phyloP scores from a whole-genome alignment of 441 rosid genomes.

The Eutrema salsugineum region DNA sequence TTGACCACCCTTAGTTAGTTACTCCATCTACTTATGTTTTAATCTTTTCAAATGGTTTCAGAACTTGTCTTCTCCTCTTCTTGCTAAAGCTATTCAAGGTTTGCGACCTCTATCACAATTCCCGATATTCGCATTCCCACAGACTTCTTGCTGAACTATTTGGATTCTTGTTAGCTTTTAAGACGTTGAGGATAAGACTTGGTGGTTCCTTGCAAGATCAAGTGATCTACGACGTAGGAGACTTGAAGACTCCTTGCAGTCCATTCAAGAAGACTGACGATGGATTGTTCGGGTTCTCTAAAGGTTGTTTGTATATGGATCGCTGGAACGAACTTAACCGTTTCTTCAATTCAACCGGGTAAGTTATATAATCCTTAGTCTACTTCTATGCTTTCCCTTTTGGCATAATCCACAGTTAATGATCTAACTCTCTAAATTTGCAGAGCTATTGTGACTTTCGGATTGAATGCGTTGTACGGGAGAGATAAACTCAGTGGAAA shows the following conservation, averaged over 20 bases:
- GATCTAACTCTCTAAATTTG: neutral
- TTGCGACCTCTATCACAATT: conserved; percentile 9
- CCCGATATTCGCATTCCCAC: neutral
- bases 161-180: conserved; percentile 51
- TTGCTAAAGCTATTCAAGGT: conserved; percentile 82
- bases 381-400: neutral
- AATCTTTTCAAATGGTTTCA: conserved; percentile 29
- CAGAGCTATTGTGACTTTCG: conserved; percentile 72
- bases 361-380: conserved; percentile 4
- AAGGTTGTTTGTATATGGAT: conserved; percentile 76
- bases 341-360: conserved; percentile 67
- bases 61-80: conserved; percentile 73
- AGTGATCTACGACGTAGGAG: conserved; percentile 74
- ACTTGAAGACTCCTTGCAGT: conserved; percentile 56
- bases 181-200: conserved; percentile 68
- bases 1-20: neutral
- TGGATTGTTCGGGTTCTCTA: conserved; percentile 81
- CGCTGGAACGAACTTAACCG: conserved; percentile 81
- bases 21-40: neutral
- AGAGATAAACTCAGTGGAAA: conserved; percentile 42
- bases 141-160: neutral
- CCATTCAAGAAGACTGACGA: conserved; percentile 53
- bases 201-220: conserved; percentile 96
- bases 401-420: neutral
- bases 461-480: conserved; percentile 81